These are phyloP conservation scores for Rhodotorula glutinis DNA, from an alignment of 1,284 basidiomycete genomes.

Conservation along the genomic window DNA sequence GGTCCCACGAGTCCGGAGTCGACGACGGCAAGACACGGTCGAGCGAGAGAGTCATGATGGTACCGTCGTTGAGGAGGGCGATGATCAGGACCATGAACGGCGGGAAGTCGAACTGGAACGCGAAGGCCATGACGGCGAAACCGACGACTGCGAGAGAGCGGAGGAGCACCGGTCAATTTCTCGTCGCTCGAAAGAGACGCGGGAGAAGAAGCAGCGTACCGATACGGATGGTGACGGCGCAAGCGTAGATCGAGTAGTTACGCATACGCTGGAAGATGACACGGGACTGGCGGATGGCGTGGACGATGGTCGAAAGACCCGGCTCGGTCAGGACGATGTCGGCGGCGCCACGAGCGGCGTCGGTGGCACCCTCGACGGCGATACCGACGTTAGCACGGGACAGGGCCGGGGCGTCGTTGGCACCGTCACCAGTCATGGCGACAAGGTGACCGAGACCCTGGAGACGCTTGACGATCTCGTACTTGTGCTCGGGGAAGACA, in stretches of 20 bases:
- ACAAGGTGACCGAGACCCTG: slow-evolving; percentile 65
- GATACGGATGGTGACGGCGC: slow-evolving; percentile 43
- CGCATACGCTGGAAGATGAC: slow-evolving; percentile 97
- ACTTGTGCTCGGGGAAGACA: slow-evolving; percentile 90
- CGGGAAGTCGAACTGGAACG: slow-evolving; percentile 96
- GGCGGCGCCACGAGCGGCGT: slow-evolving; percentile 90
- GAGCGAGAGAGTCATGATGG: slow-evolving; percentile 97
- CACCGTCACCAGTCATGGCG: slow-evolving; percentile 82
- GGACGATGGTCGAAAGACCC: slow-evolving; percentile 93
- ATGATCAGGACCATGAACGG: slow-evolving; percentile 99
- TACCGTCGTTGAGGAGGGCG: slow-evolving; percentile 93
- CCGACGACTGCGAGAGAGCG: slow-evolving; percentile 70
- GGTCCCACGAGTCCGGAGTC: slow-evolving; percentile 85
- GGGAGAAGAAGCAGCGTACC: slow-evolving; percentile 5
- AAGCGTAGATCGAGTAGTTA: slow-evolving; percentile 77
- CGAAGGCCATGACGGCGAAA: slow-evolving; percentile 92
- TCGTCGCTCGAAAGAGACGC: not conserved
- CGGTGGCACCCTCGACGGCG: slow-evolving; percentile 93
- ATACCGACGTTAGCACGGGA: slow-evolving; percentile 95
- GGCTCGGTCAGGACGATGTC: slow-evolving; percentile 94
- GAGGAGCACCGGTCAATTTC: not conserved
- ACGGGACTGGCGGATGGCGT: slow-evolving; percentile 91
- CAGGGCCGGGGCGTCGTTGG: slow-evolving; percentile 90
- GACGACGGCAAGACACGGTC: slow-evolving; percentile 88
- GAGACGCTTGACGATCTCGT: slow-evolving; percentile 85